phyloP scores from a whole-genome alignment of 768 basidiomycete species.

The Podaxis carcinomalis region DNA sequence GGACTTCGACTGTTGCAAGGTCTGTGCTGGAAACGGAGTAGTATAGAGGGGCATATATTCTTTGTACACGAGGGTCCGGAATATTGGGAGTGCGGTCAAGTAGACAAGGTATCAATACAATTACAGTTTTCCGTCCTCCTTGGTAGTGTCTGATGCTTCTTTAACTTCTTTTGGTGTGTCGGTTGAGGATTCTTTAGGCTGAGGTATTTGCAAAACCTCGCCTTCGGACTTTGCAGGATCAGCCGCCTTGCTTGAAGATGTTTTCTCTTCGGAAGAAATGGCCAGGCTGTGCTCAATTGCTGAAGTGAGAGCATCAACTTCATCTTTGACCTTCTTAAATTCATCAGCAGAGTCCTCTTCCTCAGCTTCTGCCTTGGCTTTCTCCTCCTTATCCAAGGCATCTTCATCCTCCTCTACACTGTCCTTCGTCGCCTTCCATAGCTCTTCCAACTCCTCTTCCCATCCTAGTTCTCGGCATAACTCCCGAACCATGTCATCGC shows the following conservation, averaged over 20 bases:
- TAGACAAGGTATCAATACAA: neutral
- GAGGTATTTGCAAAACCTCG: no score
- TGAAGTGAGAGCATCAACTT: slow-evolving; percentile 29
- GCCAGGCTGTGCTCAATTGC: slow-evolving; percentile 27
- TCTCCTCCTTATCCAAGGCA: slow-evolving; percentile 6
- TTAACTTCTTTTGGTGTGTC: no score
- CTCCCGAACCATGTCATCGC: slow-evolving; percentile 61
- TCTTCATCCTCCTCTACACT: slow-evolving; percentile 19
- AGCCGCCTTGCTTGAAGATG: neutral
- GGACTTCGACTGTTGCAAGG: slow-evolving; percentile 82
- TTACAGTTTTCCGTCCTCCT: slow-evolving; percentile 2
- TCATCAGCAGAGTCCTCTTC: slow-evolving; percentile 9
- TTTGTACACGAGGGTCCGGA: neutral
- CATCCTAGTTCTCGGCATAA: slow-evolving; percentile 72
- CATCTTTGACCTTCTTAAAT: slow-evolving; percentile 17
- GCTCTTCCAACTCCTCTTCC: slow-evolving; percentile 53
- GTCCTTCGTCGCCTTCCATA: slow-evolving; percentile 50
- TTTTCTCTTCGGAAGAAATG: neutral
- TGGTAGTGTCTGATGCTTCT: neutral
- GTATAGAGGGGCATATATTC: slow-evolving; percentile 79
- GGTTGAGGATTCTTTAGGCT: no score
- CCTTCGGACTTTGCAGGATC: no score
- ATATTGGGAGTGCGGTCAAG: neutral
- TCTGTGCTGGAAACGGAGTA: slow-evolving; percentile 71
- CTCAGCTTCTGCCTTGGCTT: slow-evolving; percentile 12